These are phyloP conservation scores for Colletotrichum orchidophilum DNA, from an alignment of 2,329 filamentous ascomycete genomes.

Conservation along the genomic window DNA sequence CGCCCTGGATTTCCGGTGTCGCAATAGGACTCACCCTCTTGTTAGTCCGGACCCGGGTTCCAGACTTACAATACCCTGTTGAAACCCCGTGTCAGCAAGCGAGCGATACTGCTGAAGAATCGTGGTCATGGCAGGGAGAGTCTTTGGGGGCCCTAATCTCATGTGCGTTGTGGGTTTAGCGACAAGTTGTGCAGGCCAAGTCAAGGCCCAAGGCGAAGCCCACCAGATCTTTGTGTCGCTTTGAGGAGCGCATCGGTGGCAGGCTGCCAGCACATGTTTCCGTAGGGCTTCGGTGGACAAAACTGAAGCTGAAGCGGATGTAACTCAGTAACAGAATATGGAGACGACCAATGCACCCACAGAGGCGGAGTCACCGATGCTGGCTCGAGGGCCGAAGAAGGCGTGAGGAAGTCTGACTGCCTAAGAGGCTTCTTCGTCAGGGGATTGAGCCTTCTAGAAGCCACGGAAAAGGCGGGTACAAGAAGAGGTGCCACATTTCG, in stretches of 20 bases:
- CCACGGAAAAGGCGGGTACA: conserved; percentile 31
- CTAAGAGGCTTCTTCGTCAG: conserved; percentile 17
- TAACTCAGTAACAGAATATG: conserved; percentile 5
- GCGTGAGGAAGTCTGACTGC: neutral
- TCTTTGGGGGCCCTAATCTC: neutral
- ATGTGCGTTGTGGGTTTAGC: conserved; percentile 7
- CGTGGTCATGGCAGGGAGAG: conserved; percentile 1
- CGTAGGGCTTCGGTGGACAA: conserved; percentile 10
- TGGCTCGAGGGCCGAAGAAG: conserved; percentile 25
- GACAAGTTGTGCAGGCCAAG: conserved; percentile 5
- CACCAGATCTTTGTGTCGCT: neutral
- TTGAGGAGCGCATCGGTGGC: neutral
- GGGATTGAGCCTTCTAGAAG: conserved; percentile 30
- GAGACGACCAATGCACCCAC: conserved; percentile 6
- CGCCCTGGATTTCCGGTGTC: neutral
- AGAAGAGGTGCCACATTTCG: conserved; percentile 31
- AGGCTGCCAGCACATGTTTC: neutral
- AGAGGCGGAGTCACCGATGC: conserved; percentile 24
- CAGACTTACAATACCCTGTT: neutral
- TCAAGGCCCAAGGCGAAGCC: neutral
- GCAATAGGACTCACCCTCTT: neutral
- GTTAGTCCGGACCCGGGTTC: neutral
- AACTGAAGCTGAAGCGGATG: conserved; percentile 4
- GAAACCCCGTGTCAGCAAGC: conserved; percentile 18
- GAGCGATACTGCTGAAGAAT: conserved; percentile 23